Base-by-base conservation (phyloP, 2,329 filamentous ascomycete species). In the Chrysoporthe puriensis region DNA sequence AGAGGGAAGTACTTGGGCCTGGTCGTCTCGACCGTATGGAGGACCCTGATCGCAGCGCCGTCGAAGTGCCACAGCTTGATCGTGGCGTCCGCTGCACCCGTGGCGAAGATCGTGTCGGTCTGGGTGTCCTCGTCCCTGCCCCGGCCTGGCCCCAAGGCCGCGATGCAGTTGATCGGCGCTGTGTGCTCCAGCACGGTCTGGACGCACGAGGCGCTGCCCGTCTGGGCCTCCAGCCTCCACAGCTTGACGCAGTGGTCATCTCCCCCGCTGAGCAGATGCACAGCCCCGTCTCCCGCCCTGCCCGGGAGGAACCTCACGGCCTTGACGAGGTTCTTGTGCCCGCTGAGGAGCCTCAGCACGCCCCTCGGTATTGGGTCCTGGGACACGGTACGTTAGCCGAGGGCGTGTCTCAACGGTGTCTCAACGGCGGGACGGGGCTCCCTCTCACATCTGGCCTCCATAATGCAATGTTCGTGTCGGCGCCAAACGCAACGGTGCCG, bases 381-480 rank as follows among this genome's bases (percentile, higher is more conserved):
- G 36, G 26, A 34, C 57, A 43, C 7, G 11, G 8, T 26, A 34
- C 9, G 8, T 60, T 21, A 26, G 36, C 42, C 36, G 18, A 21
- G 21, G n/a, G 16, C 9, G 8, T 42, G 14, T 42, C 9, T 58
- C 56, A 26, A 26, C 26, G 26, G 26, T 8, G 7, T 21, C 14
- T 36, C 4, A 26, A 21, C 6, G 26, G 21, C 6, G 46, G 16
- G 9, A 14, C 4, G 44, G 44, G 44, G 44, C 62, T 16, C 61
- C 58, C 68, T 81, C 89, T 79, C 84, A 94, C 92, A 76, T 85
- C 79, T 66, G 94, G 94, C 76, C 89, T 84, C 96, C 96, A 99
- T 52, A 98, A 77, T 56, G 94, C 95, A 73, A 99, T 86, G 79
- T 96, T 96, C 73, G 90, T 89, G 79, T 96, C 93, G 9, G 94